A percentile compares a stretch with the other conserved stretches of the same genome.
Evolutionary conservation across 768 basidiomycete species (phyloP).

Genomic region (Baorangia bicolor): DNA sequence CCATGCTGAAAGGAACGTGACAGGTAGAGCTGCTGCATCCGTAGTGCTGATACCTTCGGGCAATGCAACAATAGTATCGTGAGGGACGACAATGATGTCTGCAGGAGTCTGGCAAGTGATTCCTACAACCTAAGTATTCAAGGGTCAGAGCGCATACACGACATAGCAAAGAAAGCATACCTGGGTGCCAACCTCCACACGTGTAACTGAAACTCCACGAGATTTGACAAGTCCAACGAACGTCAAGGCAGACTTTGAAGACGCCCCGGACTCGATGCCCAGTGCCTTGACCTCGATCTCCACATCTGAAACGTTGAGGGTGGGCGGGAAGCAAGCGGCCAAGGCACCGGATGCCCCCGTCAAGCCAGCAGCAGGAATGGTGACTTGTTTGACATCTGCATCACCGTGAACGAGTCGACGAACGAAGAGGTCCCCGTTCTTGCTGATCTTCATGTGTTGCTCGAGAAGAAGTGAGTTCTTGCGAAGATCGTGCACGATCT

Average conservation of each 20-base stretch:
- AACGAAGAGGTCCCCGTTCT: slow-evolving; percentile 27
- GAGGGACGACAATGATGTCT: slow-evolving; percentile 16
- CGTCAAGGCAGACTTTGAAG: slow-evolving; percentile 10
- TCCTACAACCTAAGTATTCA: slow-evolving; percentile 14
- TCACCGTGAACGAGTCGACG: slow-evolving; percentile 30
- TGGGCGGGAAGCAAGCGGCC: slow-evolving; percentile 21
- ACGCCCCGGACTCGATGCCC: slow-evolving; percentile 4
- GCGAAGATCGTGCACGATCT: slow-evolving; percentile 25
- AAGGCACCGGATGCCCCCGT: slow-evolving; percentile 9
- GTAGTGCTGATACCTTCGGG: slow-evolving; percentile 10
- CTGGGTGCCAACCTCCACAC: slow-evolving; percentile 6
- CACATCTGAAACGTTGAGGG: slow-evolving; percentile 16
- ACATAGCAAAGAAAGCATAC: neutral
- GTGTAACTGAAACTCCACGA: slow-evolving; percentile 6
- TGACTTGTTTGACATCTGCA: slow-evolving; percentile 17
- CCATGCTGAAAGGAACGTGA: slow-evolving; percentile 27
- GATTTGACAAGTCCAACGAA: slow-evolving; percentile 23
- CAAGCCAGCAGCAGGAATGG: slow-evolving; percentile 15
- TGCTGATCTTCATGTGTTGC: slow-evolving; percentile 30
- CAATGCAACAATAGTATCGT: slow-evolving; percentile 10
- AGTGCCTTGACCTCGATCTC: slow-evolving; percentile 20
- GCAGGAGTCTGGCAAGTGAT: slow-evolving; percentile 16
- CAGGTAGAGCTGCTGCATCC: slow-evolving; percentile 24
- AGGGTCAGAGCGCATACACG: neutral
- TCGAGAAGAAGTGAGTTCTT: slow-evolving; percentile 27